Evolutionary conservation across 2,329 filamentous ascomycete genomes (phyloP).

Genomic region (Cladosporium sp.): DNA sequence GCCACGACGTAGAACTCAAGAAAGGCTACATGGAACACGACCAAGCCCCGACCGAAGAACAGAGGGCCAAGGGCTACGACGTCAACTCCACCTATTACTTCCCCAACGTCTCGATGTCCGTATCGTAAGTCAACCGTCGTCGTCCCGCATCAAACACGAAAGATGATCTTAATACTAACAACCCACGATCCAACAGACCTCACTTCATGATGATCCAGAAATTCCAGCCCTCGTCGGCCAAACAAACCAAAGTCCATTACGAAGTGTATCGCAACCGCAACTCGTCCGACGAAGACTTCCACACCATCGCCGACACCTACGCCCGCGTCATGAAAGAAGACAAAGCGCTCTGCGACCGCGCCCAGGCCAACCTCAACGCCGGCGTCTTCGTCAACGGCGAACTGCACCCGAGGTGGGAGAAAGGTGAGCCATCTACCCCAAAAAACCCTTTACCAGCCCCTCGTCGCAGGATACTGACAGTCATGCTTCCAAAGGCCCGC

Average conservation of each 20-base stretch:
- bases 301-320: slow-evolving; percentile 54
- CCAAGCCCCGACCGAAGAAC: slow-evolving; percentile 41
- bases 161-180: neutral
- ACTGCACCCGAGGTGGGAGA: slow-evolving; percentile 46
- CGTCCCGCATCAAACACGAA: too few relatives aligned
- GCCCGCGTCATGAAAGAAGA: slow-evolving; percentile 59
- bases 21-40: slow-evolving; percentile 47
- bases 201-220: slow-evolving; percentile 60
- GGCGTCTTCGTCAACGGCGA: slow-evolving; percentile 59
- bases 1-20: slow-evolving; percentile 49
- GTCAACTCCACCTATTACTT: slow-evolving; percentile 47
- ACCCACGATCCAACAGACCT: slow-evolving; percentile 23
- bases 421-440: slow-evolving; percentile 14
- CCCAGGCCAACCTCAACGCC: slow-evolving; percentile 56
- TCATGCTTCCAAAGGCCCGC: slow-evolving; percentile 43
- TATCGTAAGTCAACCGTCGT: slow-evolving; percentile 38
- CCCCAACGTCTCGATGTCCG: slow-evolving; percentile 46
- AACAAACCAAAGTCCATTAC: slow-evolving; percentile 52
- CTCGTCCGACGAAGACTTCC: slow-evolving; percentile 53
- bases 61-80: slow-evolving; percentile 42
- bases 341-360: slow-evolving; percentile 55
- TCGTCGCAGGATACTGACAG: slow-evolving; percentile 11
- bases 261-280: slow-evolving; percentile 59
- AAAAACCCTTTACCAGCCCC: too few relatives aligned
- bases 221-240: slow-evolving; percentile 52